Evolutionary conservation across 2,329 filamentous ascomycete species (phyloP).

Genomic region (Aphanocladium album): DNA sequence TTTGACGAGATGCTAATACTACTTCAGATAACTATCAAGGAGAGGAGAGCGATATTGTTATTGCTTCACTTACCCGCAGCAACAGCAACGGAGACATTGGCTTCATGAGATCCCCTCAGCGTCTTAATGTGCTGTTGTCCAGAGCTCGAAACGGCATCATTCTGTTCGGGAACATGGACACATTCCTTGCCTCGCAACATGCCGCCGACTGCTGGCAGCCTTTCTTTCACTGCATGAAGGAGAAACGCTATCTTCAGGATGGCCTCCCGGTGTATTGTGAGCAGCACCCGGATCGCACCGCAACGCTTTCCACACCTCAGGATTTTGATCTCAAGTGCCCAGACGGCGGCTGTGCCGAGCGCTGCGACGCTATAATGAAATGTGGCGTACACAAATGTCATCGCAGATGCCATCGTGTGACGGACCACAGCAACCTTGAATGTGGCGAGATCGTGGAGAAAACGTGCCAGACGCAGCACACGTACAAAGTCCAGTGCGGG

Average conservation of each 20-base stretch:
- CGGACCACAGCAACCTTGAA: conserved; percentile 48
- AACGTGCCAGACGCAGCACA: conserved; percentile 51
- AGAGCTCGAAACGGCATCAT: conserved; percentile 61
- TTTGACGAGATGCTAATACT: not conserved
- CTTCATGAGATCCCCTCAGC: conserved; percentile 61
- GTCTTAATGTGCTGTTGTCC: conserved; percentile 66
- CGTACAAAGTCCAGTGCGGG: conserved; percentile 41
- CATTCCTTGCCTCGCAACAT: conserved; percentile 53
- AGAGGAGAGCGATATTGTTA: conserved; percentile 69
- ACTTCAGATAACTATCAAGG: conserved; percentile 69
- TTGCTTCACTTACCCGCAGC: conserved; percentile 63
- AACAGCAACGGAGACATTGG: conserved; percentile 62
- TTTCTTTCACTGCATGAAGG: conserved; percentile 52
- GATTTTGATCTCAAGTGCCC: conserved; percentile 61
- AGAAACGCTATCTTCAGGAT: conserved; percentile 48
- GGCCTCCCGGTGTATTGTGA: conserved; percentile 58
- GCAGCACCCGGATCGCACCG: conserved; percentile 47
- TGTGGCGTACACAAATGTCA: conserved; percentile 58
- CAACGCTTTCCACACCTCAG: conserved; percentile 40
- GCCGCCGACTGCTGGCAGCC: conserved; percentile 44
- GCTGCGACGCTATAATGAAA: conserved; percentile 47
- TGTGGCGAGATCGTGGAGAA: conserved; percentile 34
- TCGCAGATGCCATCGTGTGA: conserved; percentile 56
- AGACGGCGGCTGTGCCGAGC: conserved; percentile 62
- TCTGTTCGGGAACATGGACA: conserved; percentile 65